phyloP scores from a whole-genome alignment of 306 rosid genomes.

The Sicyos edulis region DNA sequence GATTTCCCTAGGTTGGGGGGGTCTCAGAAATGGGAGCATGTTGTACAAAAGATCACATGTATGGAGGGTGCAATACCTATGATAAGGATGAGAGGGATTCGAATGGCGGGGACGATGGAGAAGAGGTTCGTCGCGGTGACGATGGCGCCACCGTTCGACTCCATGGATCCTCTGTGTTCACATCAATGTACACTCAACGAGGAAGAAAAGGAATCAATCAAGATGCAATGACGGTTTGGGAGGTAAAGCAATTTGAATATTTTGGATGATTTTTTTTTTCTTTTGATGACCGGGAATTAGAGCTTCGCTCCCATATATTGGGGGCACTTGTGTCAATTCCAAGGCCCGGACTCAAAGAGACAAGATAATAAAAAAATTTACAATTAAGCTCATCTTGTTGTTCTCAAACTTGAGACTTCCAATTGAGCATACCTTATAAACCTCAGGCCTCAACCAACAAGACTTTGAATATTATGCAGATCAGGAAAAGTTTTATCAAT shows the following conservation, averaged over 20 bases:
- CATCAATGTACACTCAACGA: conserved; percentile 66
- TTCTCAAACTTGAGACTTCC: too few relatives aligned
- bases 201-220: conserved; percentile 85
- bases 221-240: conserved; percentile 87
- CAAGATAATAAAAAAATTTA: too few relatives aligned
- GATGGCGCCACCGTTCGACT: conserved; percentile 44
- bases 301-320: too few relatives aligned
- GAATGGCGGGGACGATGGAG: conserved; percentile 26
- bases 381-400: too few relatives aligned
- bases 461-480: too few relatives aligned
- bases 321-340: too few relatives aligned
- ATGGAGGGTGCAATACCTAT: conserved; percentile 9
- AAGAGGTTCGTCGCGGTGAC: conserved; percentile 24
- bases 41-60: conserved; percentile 33
- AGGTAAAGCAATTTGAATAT: conserved; percentile 41
- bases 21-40: conserved; percentile 52
- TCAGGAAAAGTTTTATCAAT: neutral
- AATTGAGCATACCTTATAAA: too few relatives aligned
- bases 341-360: too few relatives aligned
- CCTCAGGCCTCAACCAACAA: too few relatives aligned
- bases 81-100: conserved; percentile 32
- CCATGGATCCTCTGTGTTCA: conserved; percentile 42
- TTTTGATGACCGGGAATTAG: too few relatives aligned
- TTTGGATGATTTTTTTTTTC: neutral
- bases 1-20: neutral